A percentile compares a stretch with the other conserved stretches of the same genome.
Conservation (phyloP, 306 rosid genomes). For the Fagus sylvatica region DNA sequence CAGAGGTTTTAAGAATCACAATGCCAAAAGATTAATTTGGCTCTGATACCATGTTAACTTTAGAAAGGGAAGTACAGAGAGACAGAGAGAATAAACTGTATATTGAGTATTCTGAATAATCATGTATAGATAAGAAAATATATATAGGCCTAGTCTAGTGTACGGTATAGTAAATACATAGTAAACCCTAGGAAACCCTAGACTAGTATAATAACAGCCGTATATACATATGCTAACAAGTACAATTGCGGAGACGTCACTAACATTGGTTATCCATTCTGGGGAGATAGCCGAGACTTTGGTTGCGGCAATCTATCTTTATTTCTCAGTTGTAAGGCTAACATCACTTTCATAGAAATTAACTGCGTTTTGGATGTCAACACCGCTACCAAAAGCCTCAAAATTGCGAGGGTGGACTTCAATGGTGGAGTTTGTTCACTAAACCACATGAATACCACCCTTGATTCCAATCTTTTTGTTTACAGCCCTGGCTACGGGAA, state of each 20-base stretch:
- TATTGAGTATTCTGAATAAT: too few relatives aligned
- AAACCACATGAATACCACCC: conserved; percentile 20
- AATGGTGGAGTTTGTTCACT: conserved; percentile 26
- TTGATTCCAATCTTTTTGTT: conserved; percentile 11
- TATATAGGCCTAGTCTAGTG: too few relatives aligned
- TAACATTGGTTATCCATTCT: conserved; percentile 34
- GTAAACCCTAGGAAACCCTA: too few relatives aligned
- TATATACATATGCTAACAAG: too few relatives aligned
- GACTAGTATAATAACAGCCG: too few relatives aligned
- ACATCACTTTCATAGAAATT: conserved; percentile 29
- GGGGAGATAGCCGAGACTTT: conserved; percentile 35
- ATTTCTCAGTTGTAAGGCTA: conserved; percentile 23
- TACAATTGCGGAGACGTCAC: conserved; percentile 27
- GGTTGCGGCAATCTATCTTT: conserved; percentile 49
- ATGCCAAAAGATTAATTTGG: too few relatives aligned
- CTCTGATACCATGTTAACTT: too few relatives aligned
- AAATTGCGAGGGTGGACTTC: conserved; percentile 39
- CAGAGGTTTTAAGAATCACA: too few relatives aligned
- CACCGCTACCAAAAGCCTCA: conserved; percentile 10
- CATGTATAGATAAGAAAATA: too few relatives aligned
- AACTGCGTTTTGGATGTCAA: conserved; percentile 27
- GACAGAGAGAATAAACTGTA: too few relatives aligned
- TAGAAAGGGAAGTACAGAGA: too few relatives aligned
- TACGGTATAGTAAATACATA: too few relatives aligned
- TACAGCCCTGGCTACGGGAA: conserved; percentile 1